These are phyloP conservation scores for Lactarius evosmus DNA, from an alignment of 768 basidiomycete genomes.

Conservation along the genomic window DNA sequence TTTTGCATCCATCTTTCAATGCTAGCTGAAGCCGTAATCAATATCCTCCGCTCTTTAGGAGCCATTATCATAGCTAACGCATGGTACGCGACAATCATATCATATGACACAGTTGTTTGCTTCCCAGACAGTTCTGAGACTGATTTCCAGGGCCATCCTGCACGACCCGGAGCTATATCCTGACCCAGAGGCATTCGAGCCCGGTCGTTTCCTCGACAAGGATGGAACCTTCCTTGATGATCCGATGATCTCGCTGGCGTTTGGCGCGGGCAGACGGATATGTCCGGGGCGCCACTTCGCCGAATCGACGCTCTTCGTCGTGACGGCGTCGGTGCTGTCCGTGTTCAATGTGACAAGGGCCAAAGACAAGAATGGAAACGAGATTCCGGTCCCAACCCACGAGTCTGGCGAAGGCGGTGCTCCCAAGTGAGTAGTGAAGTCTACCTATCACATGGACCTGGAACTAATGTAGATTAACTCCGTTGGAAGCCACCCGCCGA, in stretches of 20 bases:
- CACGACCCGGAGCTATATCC: slow-evolving; percentile 32
- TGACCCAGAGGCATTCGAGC: slow-evolving; percentile 32
- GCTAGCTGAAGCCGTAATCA: not conserved
- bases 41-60: not conserved
- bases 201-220: slow-evolving; percentile 29
- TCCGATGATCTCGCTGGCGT: not conserved
- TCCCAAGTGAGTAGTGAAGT: not conserved
- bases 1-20: slow-evolving; percentile 26
- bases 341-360: slow-evolving; percentile 14
- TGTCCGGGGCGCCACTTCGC: not conserved
- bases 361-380: slow-evolving; percentile 1
- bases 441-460: not conserved
- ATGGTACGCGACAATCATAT: slow-evolving; percentile 26
- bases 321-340: slow-evolving; percentile 4
- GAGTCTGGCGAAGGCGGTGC: not conserved
- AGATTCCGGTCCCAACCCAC: not conserved
- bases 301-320: not conserved
- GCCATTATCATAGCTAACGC: slow-evolving; percentile 28
- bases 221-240: slow-evolving; percentile 9
- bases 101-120: not conserved
- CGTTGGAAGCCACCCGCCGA: not conserved
- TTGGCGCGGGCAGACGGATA: not conserved
- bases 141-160: not conserved
- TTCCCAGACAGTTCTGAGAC: not conserved
- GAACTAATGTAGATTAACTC: not conserved